Base-by-base conservation (phyloP, 768 basidiomycete species). In the Russula sp. region DNA sequence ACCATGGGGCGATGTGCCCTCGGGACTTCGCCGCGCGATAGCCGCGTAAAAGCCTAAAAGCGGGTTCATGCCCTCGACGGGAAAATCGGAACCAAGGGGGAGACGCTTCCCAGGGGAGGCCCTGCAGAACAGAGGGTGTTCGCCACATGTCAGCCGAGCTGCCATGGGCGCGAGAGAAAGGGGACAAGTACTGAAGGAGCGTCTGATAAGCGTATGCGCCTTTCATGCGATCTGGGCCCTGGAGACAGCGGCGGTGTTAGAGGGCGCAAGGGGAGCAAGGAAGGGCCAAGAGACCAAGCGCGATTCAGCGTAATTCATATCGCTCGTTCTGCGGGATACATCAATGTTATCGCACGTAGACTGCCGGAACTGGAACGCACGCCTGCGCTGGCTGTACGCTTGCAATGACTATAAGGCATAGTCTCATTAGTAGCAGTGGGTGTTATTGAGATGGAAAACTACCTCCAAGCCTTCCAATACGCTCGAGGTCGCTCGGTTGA, bases 321-420 rank as follows among this genome's bases (percentile, higher is more conserved):
- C 92, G 55, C 88, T 93, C 42, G 86, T 91, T 62, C 87, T 90
- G 68, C 16, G 16, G 64, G 32, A 47, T 9, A 11, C 6, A 55
- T 32, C 18, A 11, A 35, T 18, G 22, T 18, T 40, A 56, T 11
- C 18, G 16, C 37, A n/a, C 20, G 22, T 18, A 32, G 45, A 42
- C 37, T 20, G 14, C 7, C 62, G 65, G 65, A 56, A 68, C 67
- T 63, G 68, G 64, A 10, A 76, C 85, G 74, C 75, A 92, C 83
- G 87, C 92, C 70, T 97, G 94, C 1, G 91, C 94, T 0, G 94
- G 94, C 70, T 98, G 94, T 3, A 96, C 91, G 68, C 93, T 95
- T 5, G 89, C 82, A 69, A 96, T 88, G 22, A 98, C 91, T 94
- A 49, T n/a, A 37, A n/a, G 16, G 6, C 31, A n/a, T 13, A n/a